These are phyloP conservation scores for Vitis rupestris DNA, from an alignment of 164 flowering plant genomes.

Conservation along the genomic window DNA sequence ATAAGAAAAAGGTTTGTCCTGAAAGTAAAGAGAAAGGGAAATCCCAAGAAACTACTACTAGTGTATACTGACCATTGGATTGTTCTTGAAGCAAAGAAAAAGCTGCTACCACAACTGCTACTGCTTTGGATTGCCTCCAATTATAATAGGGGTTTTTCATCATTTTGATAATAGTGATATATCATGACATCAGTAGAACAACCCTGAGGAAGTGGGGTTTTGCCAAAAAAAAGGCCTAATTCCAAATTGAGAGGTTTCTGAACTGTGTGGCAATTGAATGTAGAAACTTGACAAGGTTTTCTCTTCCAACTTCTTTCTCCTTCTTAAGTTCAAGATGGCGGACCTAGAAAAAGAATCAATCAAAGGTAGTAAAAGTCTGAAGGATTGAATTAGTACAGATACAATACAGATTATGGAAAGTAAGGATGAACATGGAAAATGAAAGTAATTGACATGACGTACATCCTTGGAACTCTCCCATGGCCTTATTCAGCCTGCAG, in stretches of 20 bases:
- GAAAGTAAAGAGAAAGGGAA: too few species aligned
- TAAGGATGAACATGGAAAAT: too few species aligned
- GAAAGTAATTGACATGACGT: too few species aligned
- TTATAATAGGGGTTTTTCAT: neutral
- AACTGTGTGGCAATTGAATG: constrained; percentile 71
- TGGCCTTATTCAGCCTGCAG: too few species aligned
- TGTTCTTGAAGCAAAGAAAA: too few species aligned
- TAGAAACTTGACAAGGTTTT: constrained; percentile 63
- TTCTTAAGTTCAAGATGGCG: constrained; percentile 90
- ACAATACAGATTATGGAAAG: too few species aligned
- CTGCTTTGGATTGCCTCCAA: neutral
- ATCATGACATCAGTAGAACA: neutral
- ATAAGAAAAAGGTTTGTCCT: too few species aligned
- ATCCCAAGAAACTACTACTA: too few species aligned
- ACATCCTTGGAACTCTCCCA: too few species aligned
- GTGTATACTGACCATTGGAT: too few species aligned
- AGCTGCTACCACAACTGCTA: neutral
- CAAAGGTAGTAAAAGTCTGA: constrained; percentile 1
- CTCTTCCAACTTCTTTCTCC: constrained; percentile 76
- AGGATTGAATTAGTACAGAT: too few species aligned
- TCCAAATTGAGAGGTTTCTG: constrained; percentile 76
- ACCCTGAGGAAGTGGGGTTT: neutral
- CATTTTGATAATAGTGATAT: neutral
- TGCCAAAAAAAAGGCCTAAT: constrained; percentile 11
- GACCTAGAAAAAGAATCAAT: constrained; percentile 45